phyloP scores from a whole-genome alignment of 148 eudicot species.

The Chenopodium berlandieri region DNA sequence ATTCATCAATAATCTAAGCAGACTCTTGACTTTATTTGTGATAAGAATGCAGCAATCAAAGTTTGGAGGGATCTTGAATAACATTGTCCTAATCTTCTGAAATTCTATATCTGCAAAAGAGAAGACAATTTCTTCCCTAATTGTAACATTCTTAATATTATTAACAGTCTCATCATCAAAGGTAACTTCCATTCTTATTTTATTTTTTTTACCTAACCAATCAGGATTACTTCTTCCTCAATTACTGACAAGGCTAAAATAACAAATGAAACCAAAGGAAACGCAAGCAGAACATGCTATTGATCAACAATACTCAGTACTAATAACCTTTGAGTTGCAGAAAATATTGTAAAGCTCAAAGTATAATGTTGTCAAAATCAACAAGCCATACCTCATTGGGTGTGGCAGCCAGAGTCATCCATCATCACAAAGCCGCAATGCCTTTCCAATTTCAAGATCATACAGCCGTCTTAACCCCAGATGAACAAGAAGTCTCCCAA shows the following conservation, averaged over 20 bases:
- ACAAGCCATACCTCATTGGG: not conserved
- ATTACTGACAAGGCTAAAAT: not conserved
- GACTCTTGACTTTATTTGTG: not conserved
- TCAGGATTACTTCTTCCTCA: not conserved
- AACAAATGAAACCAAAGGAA: not conserved
- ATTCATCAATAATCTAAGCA: not conserved
- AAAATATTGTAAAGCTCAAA: not conserved
- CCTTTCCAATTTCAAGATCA: constrained; percentile 18
- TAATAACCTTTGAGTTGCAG: not conserved
- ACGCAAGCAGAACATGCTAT: not conserved
- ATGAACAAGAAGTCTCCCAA: constrained; percentile 68
- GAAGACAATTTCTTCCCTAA: not conserved
- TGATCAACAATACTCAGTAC: not conserved
- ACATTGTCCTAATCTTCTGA: not conserved
- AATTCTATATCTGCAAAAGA: too few species aligned
- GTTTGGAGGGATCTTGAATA: not conserved
- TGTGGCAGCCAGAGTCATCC: not conserved
- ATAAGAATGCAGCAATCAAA: not conserved
- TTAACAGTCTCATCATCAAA: not conserved
- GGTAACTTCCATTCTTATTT: not conserved
- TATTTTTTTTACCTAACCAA: not conserved
- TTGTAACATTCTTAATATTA: not conserved
- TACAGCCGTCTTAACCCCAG: constrained; percentile 39
- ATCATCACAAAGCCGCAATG: not conserved
- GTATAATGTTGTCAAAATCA: not conserved